Evolutionary conservation across 495 filamentous ascomycete species (phyloP), one percentile per base, ranked within the genome.

Genomic region (Neurospora intermedia): DNA sequence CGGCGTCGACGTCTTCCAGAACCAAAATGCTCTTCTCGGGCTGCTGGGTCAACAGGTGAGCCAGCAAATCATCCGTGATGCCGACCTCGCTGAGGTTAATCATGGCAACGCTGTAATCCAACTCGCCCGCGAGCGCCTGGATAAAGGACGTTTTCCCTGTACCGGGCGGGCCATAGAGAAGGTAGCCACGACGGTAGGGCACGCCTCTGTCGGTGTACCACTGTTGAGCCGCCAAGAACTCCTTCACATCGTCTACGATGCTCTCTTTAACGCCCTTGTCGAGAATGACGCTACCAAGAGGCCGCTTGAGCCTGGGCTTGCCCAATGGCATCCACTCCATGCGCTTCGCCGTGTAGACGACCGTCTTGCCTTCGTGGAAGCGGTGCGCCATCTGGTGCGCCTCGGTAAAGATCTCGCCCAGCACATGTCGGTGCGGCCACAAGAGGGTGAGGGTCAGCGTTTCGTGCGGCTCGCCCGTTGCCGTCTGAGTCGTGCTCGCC

Each of bases 131-230:
- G 40, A 99, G 83, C 4, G 96, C 94, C 82, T 97, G 94, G 69
- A 98, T 96, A 80, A 99, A 98, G 2, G 93, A 96, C 76, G 91
- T 97, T 81, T 99, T 99, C 27, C 96, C 96, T 18, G 93, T 96
- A 3, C 96, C 96, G 0, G 96, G 96, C 3, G 95, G 94, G 0
- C 96, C 96, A 78, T 97, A 94, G 6, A 99, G 87, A 46, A 99
- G 86, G 81, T 98, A 99, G 2, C 96, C 96, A 27, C 96, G 87
- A 42, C 96, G 90, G 74, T 98, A 99, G 1, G 96, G 96, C 75
- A 99, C 97, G 8, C 96, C 96, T 8, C 96, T 91, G 78, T 98
- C 93, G 39, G 94, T 87, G 76, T 99, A 99, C 96, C 96, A 99
- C 48, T 90, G 86, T 41, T 90, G 87, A 41, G 92, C 89, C 1